A percentile compares a stretch with the other conserved stretches of the same genome.
Evolutionary conservation across 2,329 filamentous ascomycete species (phyloP).

Genomic region (Claviceps sp.): DNA sequence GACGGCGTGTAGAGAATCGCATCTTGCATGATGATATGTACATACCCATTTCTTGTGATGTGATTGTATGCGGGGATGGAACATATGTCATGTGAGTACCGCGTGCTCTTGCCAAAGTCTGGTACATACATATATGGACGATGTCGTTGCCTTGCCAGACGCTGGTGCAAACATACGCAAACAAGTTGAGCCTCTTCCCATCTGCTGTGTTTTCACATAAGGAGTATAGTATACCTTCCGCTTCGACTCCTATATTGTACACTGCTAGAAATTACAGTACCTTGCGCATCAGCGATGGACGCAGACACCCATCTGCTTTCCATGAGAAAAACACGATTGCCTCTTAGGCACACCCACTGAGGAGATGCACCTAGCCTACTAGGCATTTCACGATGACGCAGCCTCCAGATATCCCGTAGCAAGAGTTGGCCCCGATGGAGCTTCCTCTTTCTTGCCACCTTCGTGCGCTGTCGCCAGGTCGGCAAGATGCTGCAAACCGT

Average conservation of each 20-base stretch:
- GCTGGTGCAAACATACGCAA: too few relatives aligned
- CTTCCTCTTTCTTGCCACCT: conserved; percentile 17
- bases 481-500: conserved; percentile 46
- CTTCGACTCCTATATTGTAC: neutral
- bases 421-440: conserved; percentile 19
- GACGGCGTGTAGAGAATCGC: too few relatives aligned
- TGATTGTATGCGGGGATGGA: too few relatives aligned
- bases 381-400: conserved; percentile 1
- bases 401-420: conserved; percentile 22
- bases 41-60: too few relatives aligned
- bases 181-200: neutral
- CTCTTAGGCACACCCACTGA: neutral
- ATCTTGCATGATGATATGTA: too few relatives aligned
- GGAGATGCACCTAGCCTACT: neutral
- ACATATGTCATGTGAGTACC: too few relatives aligned
- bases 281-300: neutral
- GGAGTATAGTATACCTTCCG: neutral
- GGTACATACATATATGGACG: too few relatives aligned
- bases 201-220: neutral
- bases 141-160: too few relatives aligned
- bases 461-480: conserved; percentile 38
- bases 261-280: neutral
- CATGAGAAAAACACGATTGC: neutral
- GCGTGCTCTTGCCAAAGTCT: too few relatives aligned
- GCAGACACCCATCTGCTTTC: neutral